Evolutionary conservation across 331 rosid species (phyloP).

Genomic region (Arachis monticola): DNA sequence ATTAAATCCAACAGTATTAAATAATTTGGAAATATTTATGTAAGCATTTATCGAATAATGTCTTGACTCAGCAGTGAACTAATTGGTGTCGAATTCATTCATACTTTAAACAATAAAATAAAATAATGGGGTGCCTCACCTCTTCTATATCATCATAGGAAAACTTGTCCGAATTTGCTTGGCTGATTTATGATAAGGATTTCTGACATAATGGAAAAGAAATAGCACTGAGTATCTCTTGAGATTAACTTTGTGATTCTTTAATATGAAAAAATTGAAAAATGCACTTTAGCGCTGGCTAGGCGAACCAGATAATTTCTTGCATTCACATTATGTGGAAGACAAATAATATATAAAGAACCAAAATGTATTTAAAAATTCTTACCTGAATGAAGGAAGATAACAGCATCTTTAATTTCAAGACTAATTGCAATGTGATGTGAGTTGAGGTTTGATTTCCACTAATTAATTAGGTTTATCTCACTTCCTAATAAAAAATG

Average conservation of each 20-base stretch:
- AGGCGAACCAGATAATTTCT: slow-evolving; percentile 36
- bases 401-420: neutral
- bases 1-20: no score
- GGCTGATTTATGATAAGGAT: slow-evolving; percentile 47
- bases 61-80: no score
- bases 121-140: slow-evolving; percentile 30
- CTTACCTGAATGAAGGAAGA: slow-evolving; percentile 23
- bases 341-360: neutral
- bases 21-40: no score
- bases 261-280: slow-evolving; percentile 40
- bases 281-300: slow-evolving; percentile 39
- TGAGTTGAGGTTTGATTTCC: slow-evolving; percentile 3
- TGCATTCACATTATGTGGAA: slow-evolving; percentile 35
- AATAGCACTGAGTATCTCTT: slow-evolving; percentile 36
- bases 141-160: slow-evolving; percentile 16
- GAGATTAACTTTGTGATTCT: slow-evolving; percentile 40
- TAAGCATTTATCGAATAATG: no score
- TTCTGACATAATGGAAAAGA: slow-evolving; percentile 25
- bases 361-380: slow-evolving; percentile 1
- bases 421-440: neutral
- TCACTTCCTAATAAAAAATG: slow-evolving; percentile 8
- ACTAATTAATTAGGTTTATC: slow-evolving; percentile 30
- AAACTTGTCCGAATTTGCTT: slow-evolving; percentile 36
- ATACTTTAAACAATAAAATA: no score
- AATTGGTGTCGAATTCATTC: no score